Evolutionary conservation across 441 rosid species (phyloP), one percentile per base, ranked within the genome.

Genomic region (Populus hybrid): DNA sequence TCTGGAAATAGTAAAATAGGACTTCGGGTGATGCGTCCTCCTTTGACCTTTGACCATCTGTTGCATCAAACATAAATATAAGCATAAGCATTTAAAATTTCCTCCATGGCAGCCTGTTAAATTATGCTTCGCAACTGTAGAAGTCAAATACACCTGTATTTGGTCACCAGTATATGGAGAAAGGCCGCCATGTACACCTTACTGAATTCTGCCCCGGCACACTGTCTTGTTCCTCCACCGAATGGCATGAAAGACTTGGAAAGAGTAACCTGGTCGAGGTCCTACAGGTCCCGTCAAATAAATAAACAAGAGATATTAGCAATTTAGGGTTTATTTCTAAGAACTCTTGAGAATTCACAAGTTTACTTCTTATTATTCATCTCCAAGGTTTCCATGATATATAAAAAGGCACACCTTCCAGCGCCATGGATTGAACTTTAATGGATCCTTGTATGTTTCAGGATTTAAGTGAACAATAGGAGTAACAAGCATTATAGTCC

Each of bases 101-200:
- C 5, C 57, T 50, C 57, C 57, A 54, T 54, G 61, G 61, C 7
- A 16, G 61, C 8, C 21, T 54, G 0, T 18, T 16, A 54, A 54
- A 54, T 18, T 54, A 54, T 16, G n/a, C 6, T 54, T 54, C 8
- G 61, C n/a, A 54, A 6, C 7, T 16, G 21, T 16, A 54, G 6
- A 18, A 67, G 1, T 28, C 20, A 30, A 36, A 54, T 10, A 8
- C 71, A 85, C 87, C 77, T 82, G 28, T 81, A 78, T 64, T 81
- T 80, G 65, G 86, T 75, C 68, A 82, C 84, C 59, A 82, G 26
- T 68, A 86, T 78, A 26, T 86, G 88, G 14, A 86, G 76, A 28
- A 82, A 86, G 74, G 74, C 68, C 1, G 81, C 80, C 76, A 83
- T 18, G 78, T 80, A 73, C 11, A 78, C 77, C 61, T 73, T 82